phyloP scores from a whole-genome alignment of 306 rosid genomes.

The Glycine tomentella region DNA sequence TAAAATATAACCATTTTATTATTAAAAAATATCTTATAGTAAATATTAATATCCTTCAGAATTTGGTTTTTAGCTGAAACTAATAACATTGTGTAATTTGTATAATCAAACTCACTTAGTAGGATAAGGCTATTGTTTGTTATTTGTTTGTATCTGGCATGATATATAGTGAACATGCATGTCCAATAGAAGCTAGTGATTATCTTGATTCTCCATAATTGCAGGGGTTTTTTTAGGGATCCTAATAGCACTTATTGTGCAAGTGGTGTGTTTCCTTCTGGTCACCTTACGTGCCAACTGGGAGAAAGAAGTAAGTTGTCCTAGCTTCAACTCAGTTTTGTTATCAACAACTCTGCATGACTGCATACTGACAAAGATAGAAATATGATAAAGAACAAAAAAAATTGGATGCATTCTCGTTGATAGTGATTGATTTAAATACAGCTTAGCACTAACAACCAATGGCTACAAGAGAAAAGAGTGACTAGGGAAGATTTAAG shows the following conservation, averaged over 20 bases:
- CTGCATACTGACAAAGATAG: not conserved
- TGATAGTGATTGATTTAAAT: too few species aligned
- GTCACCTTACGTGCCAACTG: slow-evolving; percentile 50
- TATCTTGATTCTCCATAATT: slow-evolving; percentile 20
- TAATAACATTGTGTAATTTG: not conserved
- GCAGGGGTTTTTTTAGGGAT: slow-evolving; percentile 63
- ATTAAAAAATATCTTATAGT: not conserved
- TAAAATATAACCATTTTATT: slow-evolving; percentile 25
- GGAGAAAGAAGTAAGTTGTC: slow-evolving; percentile 54
- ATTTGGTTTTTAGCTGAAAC: not conserved
- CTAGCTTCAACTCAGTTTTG: slow-evolving; percentile 6
- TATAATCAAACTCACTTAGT: not conserved
- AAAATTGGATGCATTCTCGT: too few species aligned
- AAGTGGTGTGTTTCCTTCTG: slow-evolving; percentile 48
- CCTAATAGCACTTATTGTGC: slow-evolving; percentile 46
- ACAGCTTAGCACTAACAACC: too few species aligned
- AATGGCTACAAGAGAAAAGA: too few species aligned
- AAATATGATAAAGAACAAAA: too few species aligned
- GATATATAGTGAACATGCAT: not conserved
- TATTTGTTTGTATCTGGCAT: not conserved
- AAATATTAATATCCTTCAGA: not conserved
- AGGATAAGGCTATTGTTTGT: not conserved
- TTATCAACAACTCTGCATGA: not conserved
- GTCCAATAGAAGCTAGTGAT: not conserved
- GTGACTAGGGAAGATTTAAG: too few species aligned